Evolutionary conservation across 1,139 yeast species (phyloP), one percentile per base, ranked within the genome.

Genomic region (Taphrina populina): DNA sequence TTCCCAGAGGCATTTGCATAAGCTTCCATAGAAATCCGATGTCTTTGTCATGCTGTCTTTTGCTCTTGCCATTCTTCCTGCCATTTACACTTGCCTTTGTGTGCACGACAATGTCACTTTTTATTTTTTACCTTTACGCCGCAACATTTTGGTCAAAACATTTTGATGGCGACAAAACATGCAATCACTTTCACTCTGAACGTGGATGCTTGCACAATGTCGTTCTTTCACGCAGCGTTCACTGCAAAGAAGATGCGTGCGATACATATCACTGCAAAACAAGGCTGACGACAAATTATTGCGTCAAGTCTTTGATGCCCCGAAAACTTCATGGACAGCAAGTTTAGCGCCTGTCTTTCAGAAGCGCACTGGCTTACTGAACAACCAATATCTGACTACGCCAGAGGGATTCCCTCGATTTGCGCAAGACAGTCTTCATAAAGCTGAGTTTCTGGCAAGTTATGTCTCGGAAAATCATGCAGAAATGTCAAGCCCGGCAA

Each of bases 351-450:
- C 13, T 32, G 17, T 29, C 21, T 30, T 21, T 21, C 46, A 19
- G 39, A 24, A 29, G 36, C 59, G 67, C 36, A 71, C 81, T 0
- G 97, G 97, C 0, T 73, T 92, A 34, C 88, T 92, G 67, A 74
- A 76, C 54, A 90, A 90, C 65, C 82, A 83, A 26, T 78, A 77
- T 60, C 72, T 92, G 44, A 78, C 77, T 1, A 75, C 82, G 2
- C 88, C 96, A 0, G 72, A 77, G 19, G 96, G 96, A 0, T 70
- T 92, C 24, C 71, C 78, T 20, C 75, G 77, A 53, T 92, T 88
- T 67, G 80, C 95, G 6, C 73, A 76, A 43, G 76, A 73, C 33
- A 83, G 95, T 0, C 71, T 88, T 24, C 66, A 62, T 2, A 75
- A 75, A 57, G 96, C 96, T 1, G 79, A 84, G 62, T 65, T 66